phyloP scores from a whole-genome alignment of 2,329 filamentous ascomycete species.

The Sphaerulina musiva region DNA sequence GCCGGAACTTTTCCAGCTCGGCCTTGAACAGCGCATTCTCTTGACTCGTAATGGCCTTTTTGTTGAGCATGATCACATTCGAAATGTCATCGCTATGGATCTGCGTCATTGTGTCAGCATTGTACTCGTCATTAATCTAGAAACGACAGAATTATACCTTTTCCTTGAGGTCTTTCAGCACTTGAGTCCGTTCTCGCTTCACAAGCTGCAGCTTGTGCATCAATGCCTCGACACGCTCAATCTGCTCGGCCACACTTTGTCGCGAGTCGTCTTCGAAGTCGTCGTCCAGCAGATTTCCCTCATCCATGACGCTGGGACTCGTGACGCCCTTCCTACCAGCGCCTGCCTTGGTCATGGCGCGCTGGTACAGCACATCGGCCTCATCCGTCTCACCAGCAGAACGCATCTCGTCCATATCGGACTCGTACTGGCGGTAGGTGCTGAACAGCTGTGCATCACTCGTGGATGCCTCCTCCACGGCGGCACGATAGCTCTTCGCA shows the following conservation, averaged over 20 bases:
- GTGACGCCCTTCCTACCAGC: constrained; percentile 59
- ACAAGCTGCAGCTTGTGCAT: constrained; percentile 86
- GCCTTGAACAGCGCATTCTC: constrained; percentile 89
- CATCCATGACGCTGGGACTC: constrained; percentile 45
- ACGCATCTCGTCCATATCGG: constrained; percentile 92
- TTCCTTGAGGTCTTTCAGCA: constrained; percentile 93
- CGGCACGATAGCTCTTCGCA: constrained; percentile 79
- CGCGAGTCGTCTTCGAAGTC: constrained; percentile 79
- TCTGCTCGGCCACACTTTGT: constrained; percentile 80
- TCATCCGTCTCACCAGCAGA: constrained; percentile 79
- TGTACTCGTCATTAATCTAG: not conserved
- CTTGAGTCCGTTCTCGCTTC: constrained; percentile 84
- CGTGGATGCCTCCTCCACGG: constrained; percentile 77
- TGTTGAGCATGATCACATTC: constrained; percentile 93
- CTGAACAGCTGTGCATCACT: constrained; percentile 79
- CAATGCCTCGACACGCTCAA: constrained; percentile 79
- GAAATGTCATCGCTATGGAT: constrained; percentile 96
- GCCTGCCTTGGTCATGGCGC: constrained; percentile 73
- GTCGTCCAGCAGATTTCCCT: constrained; percentile 80
- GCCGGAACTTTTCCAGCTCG: constrained; percentile 94
- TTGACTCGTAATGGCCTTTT: constrained; percentile 88
- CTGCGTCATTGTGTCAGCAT: constrained; percentile 42
- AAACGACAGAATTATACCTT: constrained; percentile 55
- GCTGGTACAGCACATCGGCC: constrained; percentile 81
- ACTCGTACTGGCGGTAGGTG: constrained; percentile 78